A percentile compares a stretch with the other conserved stretches of the same genome.
Evolutionary conservation across 2,329 filamentous ascomycete genomes (phyloP).

Genomic region (Colletotrichum musae): DNA sequence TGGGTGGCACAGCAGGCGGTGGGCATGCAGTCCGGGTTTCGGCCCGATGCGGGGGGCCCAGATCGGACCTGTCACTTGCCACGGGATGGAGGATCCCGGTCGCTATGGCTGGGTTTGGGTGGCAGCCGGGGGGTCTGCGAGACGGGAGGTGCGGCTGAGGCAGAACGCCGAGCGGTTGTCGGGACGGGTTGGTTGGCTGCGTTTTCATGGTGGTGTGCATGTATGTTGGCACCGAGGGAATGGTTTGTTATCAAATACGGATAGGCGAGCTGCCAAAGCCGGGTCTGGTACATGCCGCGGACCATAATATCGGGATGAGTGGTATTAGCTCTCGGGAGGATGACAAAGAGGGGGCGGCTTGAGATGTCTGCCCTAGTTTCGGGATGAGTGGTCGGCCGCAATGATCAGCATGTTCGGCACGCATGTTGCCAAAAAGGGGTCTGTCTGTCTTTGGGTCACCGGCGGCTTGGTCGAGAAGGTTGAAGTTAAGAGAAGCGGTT

Average conservation of each 20-base stretch:
- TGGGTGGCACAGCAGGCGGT: constrained; percentile 17
- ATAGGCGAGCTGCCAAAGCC: constrained; percentile 13
- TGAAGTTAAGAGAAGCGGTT: too few relatives aligned
- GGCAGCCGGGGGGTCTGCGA: not conserved
- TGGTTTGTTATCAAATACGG: constrained; percentile 28
- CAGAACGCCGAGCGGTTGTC: constrained; percentile 9
- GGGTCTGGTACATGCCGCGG: constrained; percentile 17
- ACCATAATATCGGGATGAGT: constrained; percentile 30
- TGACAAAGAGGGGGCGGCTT: not conserved
- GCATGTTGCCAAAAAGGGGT: not conserved
- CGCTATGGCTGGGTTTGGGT: constrained; percentile 1
- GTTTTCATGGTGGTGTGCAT: not conserved
- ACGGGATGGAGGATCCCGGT: constrained; percentile 11
- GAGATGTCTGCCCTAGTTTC: constrained; percentile 1
- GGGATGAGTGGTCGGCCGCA: constrained; percentile 10
- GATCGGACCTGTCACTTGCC: constrained; percentile 5
- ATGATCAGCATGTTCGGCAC: not conserved
- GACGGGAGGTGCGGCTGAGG: constrained; percentile 23
- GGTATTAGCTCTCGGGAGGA: not conserved
- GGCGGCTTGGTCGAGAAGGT: not conserved
- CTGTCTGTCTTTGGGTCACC: not conserved
- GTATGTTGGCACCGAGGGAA: constrained; percentile 26
- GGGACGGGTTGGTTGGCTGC: not conserved
- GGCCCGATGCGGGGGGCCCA: constrained; percentile 8
- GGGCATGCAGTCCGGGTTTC: constrained; percentile 14